phyloP scores from a whole-genome alignment of 306 rosid genomes.

The Malus sieversii region DNA sequence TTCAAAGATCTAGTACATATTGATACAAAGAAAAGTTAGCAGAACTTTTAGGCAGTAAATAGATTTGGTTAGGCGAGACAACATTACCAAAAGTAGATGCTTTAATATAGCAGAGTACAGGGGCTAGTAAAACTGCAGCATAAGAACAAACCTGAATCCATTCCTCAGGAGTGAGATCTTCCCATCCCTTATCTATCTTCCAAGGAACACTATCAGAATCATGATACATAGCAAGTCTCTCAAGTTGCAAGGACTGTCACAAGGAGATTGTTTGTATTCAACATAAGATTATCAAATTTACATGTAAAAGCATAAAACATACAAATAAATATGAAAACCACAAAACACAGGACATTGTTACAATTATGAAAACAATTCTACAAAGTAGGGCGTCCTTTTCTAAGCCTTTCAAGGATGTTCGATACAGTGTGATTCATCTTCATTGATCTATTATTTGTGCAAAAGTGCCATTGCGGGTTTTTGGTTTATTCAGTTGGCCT shows the following conservation, averaged over 20 bases:
- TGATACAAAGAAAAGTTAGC: constrained; percentile 15
- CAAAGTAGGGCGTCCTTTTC: background rate
- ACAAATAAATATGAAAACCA: background rate
- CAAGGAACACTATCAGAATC: constrained; percentile 75
- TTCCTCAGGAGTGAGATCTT: constrained; percentile 70
- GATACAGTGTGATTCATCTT: background rate
- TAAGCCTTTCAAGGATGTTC: background rate
- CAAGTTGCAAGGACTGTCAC: constrained; percentile 80
- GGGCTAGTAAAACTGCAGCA: constrained; percentile 2
- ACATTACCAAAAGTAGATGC: background rate
- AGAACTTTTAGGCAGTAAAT: background rate
- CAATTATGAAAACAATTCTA: background rate
- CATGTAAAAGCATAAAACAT: background rate
- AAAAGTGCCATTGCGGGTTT: background rate
- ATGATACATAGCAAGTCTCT: constrained; percentile 93
- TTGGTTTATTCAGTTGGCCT: background rate
- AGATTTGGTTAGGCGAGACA: background rate
- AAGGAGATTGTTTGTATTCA: constrained; percentile 19
- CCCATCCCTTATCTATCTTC: constrained; percentile 87
- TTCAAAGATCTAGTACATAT: constrained; percentile 71
- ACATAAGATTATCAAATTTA: background rate
- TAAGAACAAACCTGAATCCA: constrained; percentile 80
- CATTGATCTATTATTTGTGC: background rate
- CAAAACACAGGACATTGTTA: background rate
- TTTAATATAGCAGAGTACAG: constrained; percentile 2